These are phyloP conservation scores for Cercospora zeae-maydis DNA, from an alignment of 2,329 filamentous ascomycete genomes.

Conservation along the genomic window DNA sequence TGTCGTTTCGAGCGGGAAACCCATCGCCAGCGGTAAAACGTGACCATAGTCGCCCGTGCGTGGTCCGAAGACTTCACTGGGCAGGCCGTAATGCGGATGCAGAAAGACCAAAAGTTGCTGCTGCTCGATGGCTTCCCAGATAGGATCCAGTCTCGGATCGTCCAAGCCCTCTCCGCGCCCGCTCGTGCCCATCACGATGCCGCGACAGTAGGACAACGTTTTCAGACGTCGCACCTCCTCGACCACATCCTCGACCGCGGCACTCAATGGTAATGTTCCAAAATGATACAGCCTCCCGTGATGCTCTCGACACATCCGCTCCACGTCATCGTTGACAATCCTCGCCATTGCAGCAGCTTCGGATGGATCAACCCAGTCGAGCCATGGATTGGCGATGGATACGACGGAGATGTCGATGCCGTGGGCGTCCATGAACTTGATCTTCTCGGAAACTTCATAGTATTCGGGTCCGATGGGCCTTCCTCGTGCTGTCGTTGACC, in stretches of 20 bases:
- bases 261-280: constrained; percentile 73
- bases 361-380: constrained; percentile 69
- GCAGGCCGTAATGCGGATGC: constrained; percentile 89
- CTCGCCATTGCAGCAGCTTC: constrained; percentile 62
- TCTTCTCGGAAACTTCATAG: constrained; percentile 72
- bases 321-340: constrained; percentile 74
- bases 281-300: constrained; percentile 76
- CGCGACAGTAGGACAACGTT: constrained; percentile 65
- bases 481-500: constrained; percentile 54
- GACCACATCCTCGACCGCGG: constrained; percentile 58
- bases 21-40: constrained; percentile 78
- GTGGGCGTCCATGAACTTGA: constrained; percentile 84
- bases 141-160: constrained; percentile 66
- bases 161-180: constrained; percentile 78
- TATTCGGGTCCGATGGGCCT: constrained; percentile 81
- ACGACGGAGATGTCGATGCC: constrained; percentile 78
- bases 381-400: constrained; percentile 88
- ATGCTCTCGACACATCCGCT: constrained; percentile 63
- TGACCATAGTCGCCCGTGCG: constrained; percentile 75
- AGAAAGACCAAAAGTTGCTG: constrained; percentile 69
- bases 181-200: constrained; percentile 83
- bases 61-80: constrained; percentile 73
- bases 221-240: constrained; percentile 62
- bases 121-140: constrained; percentile 67
- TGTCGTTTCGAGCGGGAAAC: constrained; percentile 89